Percentiles rank a stretch among this genome's conserved stretches.
Conservation (phyloP, 2,329 filamentous ascomycete genomes). For the Tympanopsis confertula region DNA sequence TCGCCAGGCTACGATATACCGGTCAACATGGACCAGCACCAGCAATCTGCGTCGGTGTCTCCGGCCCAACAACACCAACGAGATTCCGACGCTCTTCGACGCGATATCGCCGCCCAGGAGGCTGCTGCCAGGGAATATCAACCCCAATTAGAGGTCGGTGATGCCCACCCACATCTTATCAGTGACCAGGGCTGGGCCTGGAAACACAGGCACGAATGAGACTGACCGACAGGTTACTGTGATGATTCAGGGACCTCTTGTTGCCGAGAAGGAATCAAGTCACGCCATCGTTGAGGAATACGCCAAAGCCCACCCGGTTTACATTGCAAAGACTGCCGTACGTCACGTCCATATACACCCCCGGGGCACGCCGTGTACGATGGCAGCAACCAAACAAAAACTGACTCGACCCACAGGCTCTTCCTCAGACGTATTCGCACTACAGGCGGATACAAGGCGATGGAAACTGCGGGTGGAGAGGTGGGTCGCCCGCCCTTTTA, state of each 20-base stretch:
- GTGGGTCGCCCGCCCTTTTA: conserved; percentile 42
- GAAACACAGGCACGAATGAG: neutral
- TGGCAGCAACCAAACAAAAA: neutral
- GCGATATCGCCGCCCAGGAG: conserved; percentile 49
- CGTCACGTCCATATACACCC: conserved; percentile 18
- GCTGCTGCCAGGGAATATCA: conserved; percentile 47
- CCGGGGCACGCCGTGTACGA: conserved; percentile 2
- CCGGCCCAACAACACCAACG: too few species aligned
- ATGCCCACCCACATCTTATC: neutral
- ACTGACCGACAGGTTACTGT: conserved; percentile 1
- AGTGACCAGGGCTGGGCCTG: neutral
- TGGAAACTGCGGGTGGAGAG: conserved; percentile 95
- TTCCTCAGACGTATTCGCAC: conserved; percentile 74
- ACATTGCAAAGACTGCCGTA: conserved; percentile 78
- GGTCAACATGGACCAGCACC: too few species aligned
- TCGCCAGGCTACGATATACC: too few species aligned
- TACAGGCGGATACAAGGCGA: conserved; percentile 84
- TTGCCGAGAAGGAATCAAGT: conserved; percentile 69
- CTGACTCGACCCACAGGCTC: conserved; percentile 36
- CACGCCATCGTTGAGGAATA: conserved; percentile 74
- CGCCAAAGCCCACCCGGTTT: conserved; percentile 74
- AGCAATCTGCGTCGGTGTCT: too few species aligned
- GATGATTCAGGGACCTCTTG: conserved; percentile 59
- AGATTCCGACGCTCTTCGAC: too few species aligned
- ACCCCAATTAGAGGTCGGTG: conserved; percentile 40